Percentiles rank a stretch among this genome's conserved stretches.
Conservation (phyloP, 495 filamentous ascomycete genomes). For the Aspergillus sclerotioniger region DNA sequence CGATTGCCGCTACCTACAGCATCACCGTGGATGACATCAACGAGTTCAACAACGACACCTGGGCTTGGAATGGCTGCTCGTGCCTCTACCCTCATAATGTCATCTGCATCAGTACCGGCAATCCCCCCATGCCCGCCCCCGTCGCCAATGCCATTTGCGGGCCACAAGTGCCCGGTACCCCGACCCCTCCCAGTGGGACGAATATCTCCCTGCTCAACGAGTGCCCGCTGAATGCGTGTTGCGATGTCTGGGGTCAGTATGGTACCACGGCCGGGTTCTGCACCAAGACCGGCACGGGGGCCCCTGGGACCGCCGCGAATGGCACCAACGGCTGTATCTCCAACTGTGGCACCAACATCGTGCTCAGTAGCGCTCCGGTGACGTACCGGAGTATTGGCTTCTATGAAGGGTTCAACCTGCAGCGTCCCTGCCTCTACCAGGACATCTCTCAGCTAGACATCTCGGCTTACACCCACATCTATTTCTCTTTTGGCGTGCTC, state of each 20-base stretch:
- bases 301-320: conserved; percentile 34
- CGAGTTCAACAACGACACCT: conserved; percentile 28
- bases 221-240: conserved; percentile 32
- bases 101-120: conserved; percentile 38
- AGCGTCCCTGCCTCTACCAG: conserved; percentile 22
- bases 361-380: conserved; percentile 15
- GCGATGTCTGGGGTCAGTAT: conserved; percentile 40
- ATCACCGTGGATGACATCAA: conserved; percentile 32
- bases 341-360: conserved; percentile 45
- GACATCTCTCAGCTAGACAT: conserved; percentile 19
- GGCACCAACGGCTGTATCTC: conserved; percentile 46
- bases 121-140: conserved; percentile 40
- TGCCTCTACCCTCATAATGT: conserved; percentile 23
- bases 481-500: conserved; percentile 39
- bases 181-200: conserved; percentile 3
- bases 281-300: conserved; percentile 26
- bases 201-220: conserved; percentile 17
- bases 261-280: conserved; percentile 44
- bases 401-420: conserved; percentile 17
- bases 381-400: conserved; percentile 13
- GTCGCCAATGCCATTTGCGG: conserved; percentile 41
- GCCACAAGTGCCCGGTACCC: conserved; percentile 38
- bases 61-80: conserved; percentile 31
- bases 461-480: conserved; percentile 39
- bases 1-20: conserved; percentile 22